Percentiles rank a stretch among this genome's conserved stretches.
These are phyloP conservation scores for Xeromyces bisporus DNA, from an alignment of 495 filamentous ascomycete genomes.

Conservation along the genomic window DNA sequence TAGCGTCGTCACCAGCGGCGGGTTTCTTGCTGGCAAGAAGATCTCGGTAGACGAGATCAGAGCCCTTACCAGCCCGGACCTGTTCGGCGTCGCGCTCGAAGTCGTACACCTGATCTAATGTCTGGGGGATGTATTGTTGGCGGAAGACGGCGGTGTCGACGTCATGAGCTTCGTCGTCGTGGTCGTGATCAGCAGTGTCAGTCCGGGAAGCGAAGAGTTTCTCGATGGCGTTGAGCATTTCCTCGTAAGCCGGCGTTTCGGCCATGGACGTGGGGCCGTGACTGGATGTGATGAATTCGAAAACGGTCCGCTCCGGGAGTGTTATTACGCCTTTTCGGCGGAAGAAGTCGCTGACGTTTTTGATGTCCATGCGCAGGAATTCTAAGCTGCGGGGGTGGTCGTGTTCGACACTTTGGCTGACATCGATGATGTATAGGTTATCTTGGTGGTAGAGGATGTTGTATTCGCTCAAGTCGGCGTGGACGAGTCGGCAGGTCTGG, in stretches of 20 bases:
- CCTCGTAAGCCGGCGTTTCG: constrained; percentile 11
- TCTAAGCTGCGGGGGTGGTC: constrained; percentile 83
- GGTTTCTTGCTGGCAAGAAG: constrained; percentile 57
- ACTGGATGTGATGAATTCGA: constrained; percentile 55
- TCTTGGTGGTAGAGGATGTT: constrained; percentile 81
- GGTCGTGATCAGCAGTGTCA: constrained; percentile 21
- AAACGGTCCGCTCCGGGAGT: constrained; percentile 53
- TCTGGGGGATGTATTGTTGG: constrained; percentile 89
- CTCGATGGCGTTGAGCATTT: constrained; percentile 33
- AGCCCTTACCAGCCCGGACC: constrained; percentile 21
- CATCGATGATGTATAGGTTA: constrained; percentile 84
- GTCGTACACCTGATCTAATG: constrained; percentile 86
- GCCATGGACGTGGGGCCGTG: constrained; percentile 33
- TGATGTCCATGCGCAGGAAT: constrained; percentile 93
- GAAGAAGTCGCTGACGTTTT: constrained; percentile 91
- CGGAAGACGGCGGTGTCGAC: constrained; percentile 83
- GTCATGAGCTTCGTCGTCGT: constrained; percentile 30
- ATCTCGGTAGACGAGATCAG: constrained; percentile 61
- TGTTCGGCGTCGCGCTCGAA: constrained; percentile 72
- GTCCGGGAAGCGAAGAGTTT: constrained; percentile 28
- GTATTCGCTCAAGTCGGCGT: constrained; percentile 94
- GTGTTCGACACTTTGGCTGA: constrained; percentile 91
- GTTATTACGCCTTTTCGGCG: constrained; percentile 62
- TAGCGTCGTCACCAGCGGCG: constrained; percentile 8
- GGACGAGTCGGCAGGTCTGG: constrained; percentile 74